These are phyloP conservation scores for Fusarium sp. DNA, from an alignment of 2,329 filamentous ascomycete genomes.

Conservation along the genomic window DNA sequence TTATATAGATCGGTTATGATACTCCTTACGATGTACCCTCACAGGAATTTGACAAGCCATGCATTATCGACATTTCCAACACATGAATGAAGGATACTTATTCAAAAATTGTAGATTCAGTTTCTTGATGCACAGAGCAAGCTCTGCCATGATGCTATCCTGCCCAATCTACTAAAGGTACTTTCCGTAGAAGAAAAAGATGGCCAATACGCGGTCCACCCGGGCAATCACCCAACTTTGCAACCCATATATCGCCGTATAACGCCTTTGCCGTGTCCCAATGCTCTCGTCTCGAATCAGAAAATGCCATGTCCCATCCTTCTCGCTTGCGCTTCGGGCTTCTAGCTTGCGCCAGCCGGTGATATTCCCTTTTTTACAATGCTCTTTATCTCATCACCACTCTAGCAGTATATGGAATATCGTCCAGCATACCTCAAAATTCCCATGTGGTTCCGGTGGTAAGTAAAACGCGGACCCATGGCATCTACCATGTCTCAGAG, in stretches of 20 bases:
- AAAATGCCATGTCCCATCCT: conserved; percentile 34
- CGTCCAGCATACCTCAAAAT: background rate
- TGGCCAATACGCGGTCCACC: conserved; percentile 9
- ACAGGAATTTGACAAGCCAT: background rate
- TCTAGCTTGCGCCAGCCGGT: conserved; percentile 40
- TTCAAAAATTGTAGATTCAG: conserved; percentile 13
- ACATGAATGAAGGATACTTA: background rate
- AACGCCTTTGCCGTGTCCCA: conserved; percentile 42
- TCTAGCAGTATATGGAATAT: conserved; percentile 11
- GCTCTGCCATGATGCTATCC: conserved; percentile 16
- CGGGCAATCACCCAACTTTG: conserved; percentile 3
- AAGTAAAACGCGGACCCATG: no score
- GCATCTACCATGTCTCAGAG: conserved; percentile 77
- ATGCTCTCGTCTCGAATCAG: conserved; percentile 30
- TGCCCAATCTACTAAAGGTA: conserved; percentile 24
- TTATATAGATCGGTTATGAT: background rate
- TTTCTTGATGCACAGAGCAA: conserved; percentile 17
- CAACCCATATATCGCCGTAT: conserved; percentile 4
- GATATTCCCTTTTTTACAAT: conserved; percentile 17
- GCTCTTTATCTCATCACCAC: background rate
- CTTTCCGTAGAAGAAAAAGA: conserved; percentile 32
- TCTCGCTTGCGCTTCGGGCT: conserved; percentile 40
- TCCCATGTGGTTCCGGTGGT: background rate
- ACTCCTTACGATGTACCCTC: background rate
- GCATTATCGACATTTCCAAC: background rate